Evolutionary conservation across 768 basidiomycete genomes (phyloP).

Genomic region (Pilatotrama ljubarskyi): DNA sequence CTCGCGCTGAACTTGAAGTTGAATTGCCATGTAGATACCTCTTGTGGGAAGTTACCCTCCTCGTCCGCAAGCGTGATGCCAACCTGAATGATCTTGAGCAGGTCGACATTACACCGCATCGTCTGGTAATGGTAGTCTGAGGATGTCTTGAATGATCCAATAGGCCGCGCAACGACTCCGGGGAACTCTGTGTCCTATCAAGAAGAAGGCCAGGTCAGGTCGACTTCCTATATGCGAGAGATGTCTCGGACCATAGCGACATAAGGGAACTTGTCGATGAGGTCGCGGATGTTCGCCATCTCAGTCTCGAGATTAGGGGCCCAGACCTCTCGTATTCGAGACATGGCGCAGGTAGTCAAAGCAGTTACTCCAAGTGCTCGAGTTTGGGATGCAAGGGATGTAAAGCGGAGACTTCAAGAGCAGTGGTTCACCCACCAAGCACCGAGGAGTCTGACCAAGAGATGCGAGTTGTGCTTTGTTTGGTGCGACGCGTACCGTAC

Average conservation of each 20-base stretch:
- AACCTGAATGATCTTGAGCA: conserved; percentile 96
- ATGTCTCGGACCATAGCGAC: conserved; percentile 80
- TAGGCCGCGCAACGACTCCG: conserved; percentile 95
- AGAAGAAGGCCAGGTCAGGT: conserved; percentile 17
- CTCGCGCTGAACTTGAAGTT: conserved; percentile 92
- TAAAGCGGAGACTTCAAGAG: not conserved
- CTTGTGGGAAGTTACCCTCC: conserved; percentile 87
- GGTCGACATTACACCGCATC: conserved; percentile 98
- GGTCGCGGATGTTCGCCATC: conserved; percentile 83
- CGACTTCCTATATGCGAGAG: conserved; percentile 14
- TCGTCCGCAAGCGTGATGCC: conserved; percentile 95
- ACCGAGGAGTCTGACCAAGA: not conserved
- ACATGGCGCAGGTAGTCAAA: conserved; percentile 42
- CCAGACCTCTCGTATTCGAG: conserved; percentile 95
- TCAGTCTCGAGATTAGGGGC: conserved; percentile 88
- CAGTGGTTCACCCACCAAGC: conserved; percentile 3
- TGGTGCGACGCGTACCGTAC: conserved; percentile 6
- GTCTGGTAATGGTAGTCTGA: conserved; percentile 99
- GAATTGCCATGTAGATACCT: conserved; percentile 97
- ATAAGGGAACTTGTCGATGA: conserved; percentile 90
- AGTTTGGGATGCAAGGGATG: not conserved
- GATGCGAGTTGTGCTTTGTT: conserved; percentile 11
- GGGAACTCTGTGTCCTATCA: conserved; percentile 96
- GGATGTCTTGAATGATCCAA: conserved; percentile 93
- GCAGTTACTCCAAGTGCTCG: not conserved